These are phyloP conservation scores for Penicillium angulare DNA, from an alignment of 495 filamentous ascomycete genomes.

Conservation along the genomic window DNA sequence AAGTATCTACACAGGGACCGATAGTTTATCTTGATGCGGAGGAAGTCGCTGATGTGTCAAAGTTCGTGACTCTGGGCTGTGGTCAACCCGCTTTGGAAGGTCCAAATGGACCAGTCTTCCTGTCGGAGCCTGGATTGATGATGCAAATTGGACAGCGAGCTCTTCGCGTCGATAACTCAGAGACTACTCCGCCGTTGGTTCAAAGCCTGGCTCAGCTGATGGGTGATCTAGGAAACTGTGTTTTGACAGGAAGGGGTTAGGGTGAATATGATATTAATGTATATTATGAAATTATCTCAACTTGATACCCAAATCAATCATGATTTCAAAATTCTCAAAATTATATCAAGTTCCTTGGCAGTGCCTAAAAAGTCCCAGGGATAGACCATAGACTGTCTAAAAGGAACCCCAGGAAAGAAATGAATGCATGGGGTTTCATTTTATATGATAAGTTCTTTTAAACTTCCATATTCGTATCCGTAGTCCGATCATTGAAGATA, in stretches of 20 bases:
- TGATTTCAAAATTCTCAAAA: too few species aligned
- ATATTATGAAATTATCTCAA: neutral
- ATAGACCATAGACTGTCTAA: too few species aligned
- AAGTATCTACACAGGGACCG: conserved; percentile 9
- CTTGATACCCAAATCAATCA: conserved; percentile 5
- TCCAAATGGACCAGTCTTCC: conserved; percentile 15
- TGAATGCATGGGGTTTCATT: too few species aligned
- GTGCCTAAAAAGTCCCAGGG: too few species aligned
- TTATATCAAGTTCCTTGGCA: too few species aligned
- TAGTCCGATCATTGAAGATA: neutral
- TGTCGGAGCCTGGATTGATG: conserved; percentile 20
- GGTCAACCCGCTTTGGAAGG: conserved; percentile 44
- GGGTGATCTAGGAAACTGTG: conserved; percentile 46
- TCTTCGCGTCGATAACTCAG: conserved; percentile 23
- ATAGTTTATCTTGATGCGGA: conserved; percentile 50
- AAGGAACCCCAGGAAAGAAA: too few species aligned
- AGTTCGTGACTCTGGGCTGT: conserved; percentile 46
- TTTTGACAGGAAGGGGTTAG: neutral
- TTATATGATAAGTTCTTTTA: too few species aligned
- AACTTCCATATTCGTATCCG: neutral
- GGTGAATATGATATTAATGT: neutral
- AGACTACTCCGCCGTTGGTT: conserved; percentile 40
- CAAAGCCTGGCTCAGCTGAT: conserved; percentile 58
- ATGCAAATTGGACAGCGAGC: conserved; percentile 27
- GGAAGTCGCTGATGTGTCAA: conserved; percentile 40